phyloP scores from a whole-genome alignment of 345 rosid genomes.

The Salix exigua region DNA sequence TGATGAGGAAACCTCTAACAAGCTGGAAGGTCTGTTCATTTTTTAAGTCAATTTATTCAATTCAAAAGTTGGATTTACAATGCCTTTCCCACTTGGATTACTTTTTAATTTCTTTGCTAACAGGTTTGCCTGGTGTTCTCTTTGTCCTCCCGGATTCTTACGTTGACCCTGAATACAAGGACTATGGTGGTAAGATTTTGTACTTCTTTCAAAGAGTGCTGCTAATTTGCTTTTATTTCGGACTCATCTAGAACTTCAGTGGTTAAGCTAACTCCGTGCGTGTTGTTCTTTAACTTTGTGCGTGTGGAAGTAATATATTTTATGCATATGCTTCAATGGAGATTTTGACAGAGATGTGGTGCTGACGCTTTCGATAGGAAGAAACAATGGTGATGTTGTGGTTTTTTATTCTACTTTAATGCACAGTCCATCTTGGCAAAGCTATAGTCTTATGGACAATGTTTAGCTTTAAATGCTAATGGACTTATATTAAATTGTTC shows the following conservation, averaged over 20 bases:
- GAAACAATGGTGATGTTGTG: background rate
- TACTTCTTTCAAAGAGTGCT: background rate
- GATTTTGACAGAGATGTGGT: background rate
- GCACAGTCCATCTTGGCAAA: constrained; percentile 27
- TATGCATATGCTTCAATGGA: background rate
- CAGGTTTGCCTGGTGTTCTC: constrained; percentile 83
- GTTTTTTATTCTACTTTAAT: background rate
- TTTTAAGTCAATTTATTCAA: background rate
- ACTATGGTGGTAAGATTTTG: constrained; percentile 74
- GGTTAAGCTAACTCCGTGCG: background rate
- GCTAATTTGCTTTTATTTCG: background rate
- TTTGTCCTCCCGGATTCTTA: constrained; percentile 94
- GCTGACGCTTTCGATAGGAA: background rate
- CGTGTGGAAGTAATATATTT: background rate
- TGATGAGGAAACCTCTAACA: constrained; percentile 91
- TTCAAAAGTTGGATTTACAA: background rate
- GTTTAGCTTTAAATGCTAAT: constrained; percentile 46
- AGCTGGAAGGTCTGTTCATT: constrained; percentile 65
- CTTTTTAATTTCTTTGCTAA: background rate
- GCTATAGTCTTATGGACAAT: constrained; percentile 27
- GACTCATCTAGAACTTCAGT: background rate
- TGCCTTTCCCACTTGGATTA: background rate
- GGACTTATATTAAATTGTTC: constrained; percentile 29
- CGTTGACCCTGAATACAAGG: constrained; percentile 84
- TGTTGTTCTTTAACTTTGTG: background rate